Evolutionary conservation across 169 alveolate genomes (phyloP).

Genomic region (Eimeria mitis): DNA sequence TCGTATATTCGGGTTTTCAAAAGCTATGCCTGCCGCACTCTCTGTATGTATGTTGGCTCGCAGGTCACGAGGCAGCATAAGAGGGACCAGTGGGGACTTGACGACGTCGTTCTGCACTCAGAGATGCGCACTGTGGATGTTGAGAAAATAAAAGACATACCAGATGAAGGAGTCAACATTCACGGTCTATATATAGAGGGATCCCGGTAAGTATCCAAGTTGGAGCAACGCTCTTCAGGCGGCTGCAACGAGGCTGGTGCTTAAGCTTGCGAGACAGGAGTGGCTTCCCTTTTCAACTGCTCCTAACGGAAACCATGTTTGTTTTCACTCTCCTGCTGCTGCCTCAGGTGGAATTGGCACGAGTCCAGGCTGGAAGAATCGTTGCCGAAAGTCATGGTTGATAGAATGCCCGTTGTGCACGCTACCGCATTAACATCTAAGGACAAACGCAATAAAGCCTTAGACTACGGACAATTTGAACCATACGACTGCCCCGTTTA

Average conservation of each 20-base stretch:
- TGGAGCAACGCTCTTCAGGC: background rate
- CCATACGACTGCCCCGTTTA: slow-evolving; percentile 96
- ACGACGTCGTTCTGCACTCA: slow-evolving; percentile 96
- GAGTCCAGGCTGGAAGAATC: slow-evolving; percentile 95
- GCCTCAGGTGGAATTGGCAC: slow-evolving; percentile 94
- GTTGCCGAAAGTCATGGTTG: slow-evolving; percentile 85
- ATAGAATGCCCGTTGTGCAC: slow-evolving; percentile 89
- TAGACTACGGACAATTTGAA: slow-evolving; percentile 90
- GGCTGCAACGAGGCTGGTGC: background rate
- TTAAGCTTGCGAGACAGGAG: background rate
- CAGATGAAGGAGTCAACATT: slow-evolving; percentile 94
- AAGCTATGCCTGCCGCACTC: background rate
- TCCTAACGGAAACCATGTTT: background rate
- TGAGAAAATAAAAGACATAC: slow-evolving; percentile 89
- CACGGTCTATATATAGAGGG: slow-evolving; percentile 98
- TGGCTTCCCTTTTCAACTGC: background rate
- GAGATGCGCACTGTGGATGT: slow-evolving; percentile 86
- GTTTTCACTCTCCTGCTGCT: background rate
- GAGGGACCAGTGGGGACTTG: slow-evolving; percentile 96
- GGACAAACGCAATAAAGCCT: slow-evolving; percentile 90
- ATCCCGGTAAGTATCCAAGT: slow-evolving; percentile 84
- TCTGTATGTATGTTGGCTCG: background rate
- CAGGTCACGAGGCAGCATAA: slow-evolving; percentile 93
- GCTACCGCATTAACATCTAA: slow-evolving; percentile 95
- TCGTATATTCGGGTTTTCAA: background rate